Conservation (phyloP, 345 rosid species). For the Populus davidiana region DNA sequence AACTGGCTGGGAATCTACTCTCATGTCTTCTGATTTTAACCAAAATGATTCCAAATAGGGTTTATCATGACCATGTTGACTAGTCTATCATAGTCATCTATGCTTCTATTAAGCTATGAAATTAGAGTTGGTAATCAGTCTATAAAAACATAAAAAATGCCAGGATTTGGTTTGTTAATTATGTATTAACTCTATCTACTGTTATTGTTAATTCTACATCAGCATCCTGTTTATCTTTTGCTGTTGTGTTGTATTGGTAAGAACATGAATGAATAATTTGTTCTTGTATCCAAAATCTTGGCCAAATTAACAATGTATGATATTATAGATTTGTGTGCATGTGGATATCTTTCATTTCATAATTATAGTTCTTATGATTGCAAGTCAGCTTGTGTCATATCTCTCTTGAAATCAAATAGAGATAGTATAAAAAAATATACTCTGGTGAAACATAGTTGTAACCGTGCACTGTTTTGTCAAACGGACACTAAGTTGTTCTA, state of each 20-base stretch:
- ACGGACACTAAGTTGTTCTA: background rate
- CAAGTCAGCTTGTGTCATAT: background rate
- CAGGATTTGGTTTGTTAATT: background rate
- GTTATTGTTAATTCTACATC: background rate
- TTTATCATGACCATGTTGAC: background rate
- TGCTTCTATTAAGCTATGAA: background rate
- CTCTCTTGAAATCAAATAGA: background rate
- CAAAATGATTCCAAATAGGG: slow-evolving; percentile 1
- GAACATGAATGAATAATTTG: background rate
- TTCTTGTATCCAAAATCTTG: background rate
- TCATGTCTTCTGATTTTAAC: background rate
- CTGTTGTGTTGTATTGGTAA: background rate
- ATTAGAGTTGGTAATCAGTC: background rate
- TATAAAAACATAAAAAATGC: background rate
- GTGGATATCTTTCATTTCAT: background rate
- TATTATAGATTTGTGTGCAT: background rate
- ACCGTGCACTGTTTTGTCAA: too few relatives aligned
- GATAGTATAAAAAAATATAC: background rate
- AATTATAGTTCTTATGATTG: background rate
- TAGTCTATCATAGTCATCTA: background rate
- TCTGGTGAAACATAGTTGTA: too few relatives aligned
- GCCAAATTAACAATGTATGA: background rate
- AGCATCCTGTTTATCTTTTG: background rate
- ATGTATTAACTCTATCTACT: background rate
- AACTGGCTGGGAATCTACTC: slow-evolving; percentile 20